Base-by-base conservation (phyloP, 257 asterid genomes). In the Ehretia macrophylla region DNA sequence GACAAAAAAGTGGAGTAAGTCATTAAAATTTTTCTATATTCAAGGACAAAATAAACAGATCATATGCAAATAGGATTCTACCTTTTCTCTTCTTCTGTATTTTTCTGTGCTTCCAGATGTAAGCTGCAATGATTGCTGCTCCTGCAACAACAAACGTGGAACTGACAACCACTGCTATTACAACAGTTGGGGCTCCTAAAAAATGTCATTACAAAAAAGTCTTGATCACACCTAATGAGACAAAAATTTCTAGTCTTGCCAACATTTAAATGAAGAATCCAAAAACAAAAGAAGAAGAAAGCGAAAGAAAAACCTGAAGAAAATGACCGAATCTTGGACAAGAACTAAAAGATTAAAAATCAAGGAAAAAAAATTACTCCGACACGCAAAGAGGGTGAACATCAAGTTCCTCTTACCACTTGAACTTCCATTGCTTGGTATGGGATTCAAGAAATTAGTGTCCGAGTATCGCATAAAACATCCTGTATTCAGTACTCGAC, bases 391-490 rank as follows among this genome's bases (percentile, higher is more conserved):
- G 35, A 27, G 35, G 6, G 35, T 27, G 35, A 27, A 6, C 6
- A 27, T 27, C 4, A 6, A 27, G 35, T 27, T 27, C n/a, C 35
- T 27, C 4, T 17, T 65, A 71, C 76, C 76, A 60, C 65, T 32
- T 58, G 75, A 70, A 16, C 46, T 58, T 46, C 54, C 35, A 23
- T 22, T 40, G 11, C 37, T 21, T 5, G 81, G 76, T 20, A 74
- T 18, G 52, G 85, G 72, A 72, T 82, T 84, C 44, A 87, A 88
- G 69, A 87, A 87, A 60, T 82, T 64, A 14, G 63, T 63, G 47
- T 75, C 90, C 4, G 95, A 82, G 55, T 82, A 87, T 64, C 90
- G 76, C 80, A 87, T 44, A 69, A 84, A 72, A 44, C 95, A 87
- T 37, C 95, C 94, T 0, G 95, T 80, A 56, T 79, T 65, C n/a